Percentiles rank a stretch among this genome's conserved stretches.
Evolutionary conservation across 116 monocot species (phyloP).

Genomic region (Phalaenopsis hybrid): DNA sequence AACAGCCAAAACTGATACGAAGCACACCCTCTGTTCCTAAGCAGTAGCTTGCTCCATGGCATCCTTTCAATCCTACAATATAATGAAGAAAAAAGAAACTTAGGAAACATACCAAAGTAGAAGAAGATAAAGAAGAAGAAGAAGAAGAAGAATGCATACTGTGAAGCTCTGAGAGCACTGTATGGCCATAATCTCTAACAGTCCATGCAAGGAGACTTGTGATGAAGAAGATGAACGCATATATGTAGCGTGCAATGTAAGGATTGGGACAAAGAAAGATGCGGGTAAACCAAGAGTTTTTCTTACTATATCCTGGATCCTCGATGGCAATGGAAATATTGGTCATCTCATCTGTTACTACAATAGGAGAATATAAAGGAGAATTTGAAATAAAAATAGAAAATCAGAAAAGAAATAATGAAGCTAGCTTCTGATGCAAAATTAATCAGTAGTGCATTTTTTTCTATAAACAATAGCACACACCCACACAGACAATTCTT

Average conservation of each 20-base stretch:
- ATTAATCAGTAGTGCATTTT: no score
- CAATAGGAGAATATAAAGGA: not conserved
- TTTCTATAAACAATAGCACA: no score
- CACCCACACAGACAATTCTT: no score
- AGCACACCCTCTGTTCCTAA: conserved; percentile 87
- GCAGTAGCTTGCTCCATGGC: conserved; percentile 61
- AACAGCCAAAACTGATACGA: conserved; percentile 80
- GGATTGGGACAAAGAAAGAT: conserved; percentile 64
- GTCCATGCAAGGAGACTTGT: conserved; percentile 85
- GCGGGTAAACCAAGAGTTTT: conserved; percentile 39
- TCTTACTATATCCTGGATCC: conserved; percentile 14
- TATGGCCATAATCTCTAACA: conserved; percentile 65
- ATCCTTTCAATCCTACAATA: conserved; percentile 59
- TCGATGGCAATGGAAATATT: conserved; percentile 32
- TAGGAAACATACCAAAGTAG: not conserved
- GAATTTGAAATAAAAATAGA: not conserved
- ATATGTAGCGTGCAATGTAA: conserved; percentile 54
- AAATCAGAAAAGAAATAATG: no score
- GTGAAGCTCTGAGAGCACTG: conserved; percentile 56
- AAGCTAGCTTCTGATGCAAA: no score
- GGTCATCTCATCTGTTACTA: conserved; percentile 13
- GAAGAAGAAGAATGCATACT: conserved; percentile 24
- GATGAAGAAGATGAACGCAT: conserved; percentile 67
- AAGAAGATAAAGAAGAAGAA: not conserved
- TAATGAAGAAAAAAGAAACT: not conserved